phyloP scores from a whole-genome alignment of 2,329 filamentous ascomycete species.

The Stromatinia cepivora region DNA sequence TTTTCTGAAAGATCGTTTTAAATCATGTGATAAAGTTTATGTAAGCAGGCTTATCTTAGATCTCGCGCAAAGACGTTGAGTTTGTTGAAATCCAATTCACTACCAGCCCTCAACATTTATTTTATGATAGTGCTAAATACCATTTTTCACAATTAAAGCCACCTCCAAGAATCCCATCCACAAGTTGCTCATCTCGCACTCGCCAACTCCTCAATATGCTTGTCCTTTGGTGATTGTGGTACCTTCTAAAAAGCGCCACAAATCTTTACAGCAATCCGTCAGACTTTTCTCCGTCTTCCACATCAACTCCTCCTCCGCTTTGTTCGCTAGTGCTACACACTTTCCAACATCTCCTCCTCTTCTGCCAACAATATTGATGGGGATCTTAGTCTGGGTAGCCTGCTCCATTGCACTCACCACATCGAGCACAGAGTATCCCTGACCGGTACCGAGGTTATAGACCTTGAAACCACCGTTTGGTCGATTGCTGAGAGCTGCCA shows the following conservation, averaged over 20 bases:
- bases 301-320: slow-evolving; percentile 47
- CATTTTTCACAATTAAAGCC: background rate
- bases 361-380: slow-evolving; percentile 43
- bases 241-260: slow-evolving; percentile 33
- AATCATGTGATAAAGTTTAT: slow-evolving; percentile 1
- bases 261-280: slow-evolving; percentile 33
- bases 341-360: slow-evolving; percentile 48
- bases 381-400: slow-evolving; percentile 43
- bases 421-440: slow-evolving; percentile 48
- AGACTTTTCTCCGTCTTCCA: slow-evolving; percentile 43
- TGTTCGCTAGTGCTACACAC: slow-evolving; percentile 46
- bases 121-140: background rate
- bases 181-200: background rate
- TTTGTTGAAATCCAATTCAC: background rate
- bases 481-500: slow-evolving; percentile 53
- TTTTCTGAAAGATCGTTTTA: no score
- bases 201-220: background rate
- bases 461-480: slow-evolving; percentile 44
- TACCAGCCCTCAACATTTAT: background rate
- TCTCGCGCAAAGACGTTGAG: background rate
- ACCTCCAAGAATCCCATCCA: background rate
- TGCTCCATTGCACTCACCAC: slow-evolving; percentile 46
- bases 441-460: slow-evolving; percentile 51
- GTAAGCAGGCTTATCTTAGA: slow-evolving; percentile 19
- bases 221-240: slow-evolving; percentile 11